phyloP scores from a whole-genome alignment of 331 rosid genomes.

The Dryas integrifolia region DNA sequence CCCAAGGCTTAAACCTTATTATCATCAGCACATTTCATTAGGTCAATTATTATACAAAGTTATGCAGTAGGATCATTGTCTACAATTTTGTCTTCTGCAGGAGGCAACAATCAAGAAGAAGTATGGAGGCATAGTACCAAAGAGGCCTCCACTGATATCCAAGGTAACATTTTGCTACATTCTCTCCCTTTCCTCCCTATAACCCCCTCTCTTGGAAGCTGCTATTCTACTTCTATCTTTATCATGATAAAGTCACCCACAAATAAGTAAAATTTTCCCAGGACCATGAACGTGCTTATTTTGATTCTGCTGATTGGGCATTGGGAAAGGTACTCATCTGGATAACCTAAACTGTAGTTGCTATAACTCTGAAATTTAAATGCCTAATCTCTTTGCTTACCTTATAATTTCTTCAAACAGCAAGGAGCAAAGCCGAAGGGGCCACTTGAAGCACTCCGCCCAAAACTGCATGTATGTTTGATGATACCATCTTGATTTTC shows the following conservation, averaged over 20 bases:
- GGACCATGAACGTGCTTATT: constrained; percentile 98
- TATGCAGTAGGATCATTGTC: constrained; percentile 12
- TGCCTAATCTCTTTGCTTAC: constrained; percentile 28
- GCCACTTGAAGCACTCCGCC: constrained; percentile 97
- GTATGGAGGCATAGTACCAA: constrained; percentile 86
- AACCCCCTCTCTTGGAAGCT: background rate
- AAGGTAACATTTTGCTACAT: constrained; percentile 45
- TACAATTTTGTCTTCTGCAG: constrained; percentile 43
- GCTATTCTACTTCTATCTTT: background rate
- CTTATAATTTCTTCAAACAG: constrained; percentile 42
- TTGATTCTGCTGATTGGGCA: constrained; percentile 99
- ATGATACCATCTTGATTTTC: background rate
- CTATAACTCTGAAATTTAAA: constrained; percentile 18
- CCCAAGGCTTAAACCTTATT: background rate
- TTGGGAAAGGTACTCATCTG: constrained; percentile 74
- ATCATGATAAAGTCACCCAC: background rate
- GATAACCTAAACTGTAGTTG: constrained; percentile 8
- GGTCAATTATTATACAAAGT: constrained; percentile 1
- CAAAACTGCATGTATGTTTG: constrained; percentile 83
- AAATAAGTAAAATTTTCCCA: constrained; percentile 36
- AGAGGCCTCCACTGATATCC: constrained; percentile 90
- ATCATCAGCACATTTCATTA: constrained; percentile 2
- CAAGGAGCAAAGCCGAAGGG: constrained; percentile 98
- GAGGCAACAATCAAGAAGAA: constrained; percentile 74
- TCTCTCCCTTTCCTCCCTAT: background rate